Evolutionary conservation across 495 filamentous ascomycete species (phyloP).

Genomic region (Trichoderma orchidacearum): DNA sequence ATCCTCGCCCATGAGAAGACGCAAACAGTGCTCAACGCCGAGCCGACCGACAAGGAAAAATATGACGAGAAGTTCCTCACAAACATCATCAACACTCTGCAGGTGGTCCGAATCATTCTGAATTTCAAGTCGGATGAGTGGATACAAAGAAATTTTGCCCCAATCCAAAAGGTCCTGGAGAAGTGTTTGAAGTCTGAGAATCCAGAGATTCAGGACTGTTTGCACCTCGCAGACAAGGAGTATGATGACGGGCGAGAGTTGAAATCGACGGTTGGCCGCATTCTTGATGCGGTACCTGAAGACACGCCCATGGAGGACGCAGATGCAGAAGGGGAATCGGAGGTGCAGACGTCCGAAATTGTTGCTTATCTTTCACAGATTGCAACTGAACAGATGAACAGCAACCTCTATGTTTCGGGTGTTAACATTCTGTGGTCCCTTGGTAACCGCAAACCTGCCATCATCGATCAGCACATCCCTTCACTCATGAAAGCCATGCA

Average conservation of each 20-base stretch:
- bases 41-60: slow-evolving; percentile 76
- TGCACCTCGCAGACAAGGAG: slow-evolving; percentile 58
- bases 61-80: slow-evolving; percentile 70
- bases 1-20: slow-evolving; percentile 62
- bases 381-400: slow-evolving; percentile 68
- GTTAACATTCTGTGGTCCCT: slow-evolving; percentile 88
- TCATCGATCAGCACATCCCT: slow-evolving; percentile 79
- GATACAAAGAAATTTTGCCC: slow-evolving; percentile 59
- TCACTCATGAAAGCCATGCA: slow-evolving; percentile 88
- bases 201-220: slow-evolving; percentile 79
- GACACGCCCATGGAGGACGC: slow-evolving; percentile 79
- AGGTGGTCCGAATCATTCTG: slow-evolving; percentile 77
- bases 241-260: slow-evolving; percentile 46
- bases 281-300: slow-evolving; percentile 83
- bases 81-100: slow-evolving; percentile 79
- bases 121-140: slow-evolving; percentile 80
- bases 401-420: slow-evolving; percentile 66
- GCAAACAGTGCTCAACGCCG: slow-evolving; percentile 54
- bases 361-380: slow-evolving; percentile 66
- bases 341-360: slow-evolving; percentile 60
- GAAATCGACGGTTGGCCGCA: slow-evolving; percentile 59
- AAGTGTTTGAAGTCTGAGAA: slow-evolving; percentile 80
- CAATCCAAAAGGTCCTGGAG: slow-evolving; percentile 78
- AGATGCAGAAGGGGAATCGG: slow-evolving; percentile 68
- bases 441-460: slow-evolving; percentile 64